Conservation (phyloP, 2,329 filamentous ascomycete genomes). For the Colletotrichum euphorbiae region DNA sequence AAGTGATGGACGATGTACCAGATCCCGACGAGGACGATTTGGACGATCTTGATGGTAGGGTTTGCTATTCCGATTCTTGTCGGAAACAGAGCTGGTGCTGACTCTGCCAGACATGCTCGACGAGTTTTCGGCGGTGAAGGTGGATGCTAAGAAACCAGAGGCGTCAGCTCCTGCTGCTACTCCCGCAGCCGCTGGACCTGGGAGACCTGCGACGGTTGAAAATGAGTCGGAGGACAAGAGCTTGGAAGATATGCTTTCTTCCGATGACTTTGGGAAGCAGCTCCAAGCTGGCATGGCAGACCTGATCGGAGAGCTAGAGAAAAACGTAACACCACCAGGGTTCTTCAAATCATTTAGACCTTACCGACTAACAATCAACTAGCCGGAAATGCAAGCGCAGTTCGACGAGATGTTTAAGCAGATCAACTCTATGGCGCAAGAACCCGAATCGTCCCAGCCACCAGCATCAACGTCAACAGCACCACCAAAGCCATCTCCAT, state of each 20-base stretch:
- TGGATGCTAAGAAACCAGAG: conserved; percentile 58
- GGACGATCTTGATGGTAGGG: conserved; percentile 87
- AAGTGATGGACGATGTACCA: conserved; percentile 69
- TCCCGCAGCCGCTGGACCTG: conserved; percentile 41
- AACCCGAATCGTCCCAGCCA: conserved; percentile 33
- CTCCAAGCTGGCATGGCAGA: conserved; percentile 92
- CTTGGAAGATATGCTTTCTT: conserved; percentile 62
- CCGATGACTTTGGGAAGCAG: conserved; percentile 85
- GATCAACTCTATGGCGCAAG: conserved; percentile 65
- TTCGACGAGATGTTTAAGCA: conserved; percentile 84
- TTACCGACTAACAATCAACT: conserved; percentile 1
- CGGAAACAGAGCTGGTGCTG: background rate
- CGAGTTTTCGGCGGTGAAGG: conserved; percentile 80
- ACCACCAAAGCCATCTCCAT: conserved; percentile 43
- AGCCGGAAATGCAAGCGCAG: conserved; percentile 81
- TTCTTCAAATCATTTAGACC: background rate
- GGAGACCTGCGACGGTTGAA: conserved; percentile 42
- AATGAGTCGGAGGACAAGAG: conserved; percentile 44
- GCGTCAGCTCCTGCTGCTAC: conserved; percentile 1
- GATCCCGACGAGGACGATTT: conserved; percentile 94
- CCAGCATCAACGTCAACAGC: conserved; percentile 43
- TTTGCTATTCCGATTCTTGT: background rate
- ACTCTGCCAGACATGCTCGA: conserved; percentile 83
- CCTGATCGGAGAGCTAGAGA: conserved; percentile 78
- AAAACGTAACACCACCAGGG: conserved; percentile 41